phyloP scores from a whole-genome alignment of 164 flowering plant species.

The Brasenia schreberi region DNA sequence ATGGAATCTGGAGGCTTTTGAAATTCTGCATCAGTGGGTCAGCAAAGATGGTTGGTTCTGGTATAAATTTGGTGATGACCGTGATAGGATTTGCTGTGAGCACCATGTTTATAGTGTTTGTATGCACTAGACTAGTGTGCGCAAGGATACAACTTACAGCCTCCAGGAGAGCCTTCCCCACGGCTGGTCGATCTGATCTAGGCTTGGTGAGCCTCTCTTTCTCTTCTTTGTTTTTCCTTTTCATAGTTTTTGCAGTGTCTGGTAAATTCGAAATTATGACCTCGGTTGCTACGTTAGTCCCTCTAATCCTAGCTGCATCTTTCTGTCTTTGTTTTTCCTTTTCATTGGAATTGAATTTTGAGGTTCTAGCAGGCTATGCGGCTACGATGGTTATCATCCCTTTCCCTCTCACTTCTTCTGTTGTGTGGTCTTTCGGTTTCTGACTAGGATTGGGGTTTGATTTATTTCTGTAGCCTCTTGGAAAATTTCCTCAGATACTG shows the following conservation, averaged over 20 bases:
- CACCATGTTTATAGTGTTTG: conserved; percentile 84
- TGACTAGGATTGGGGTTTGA: not conserved
- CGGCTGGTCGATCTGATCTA: conserved; percentile 33
- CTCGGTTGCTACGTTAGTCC: not conserved
- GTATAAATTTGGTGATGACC: conserved; percentile 91
- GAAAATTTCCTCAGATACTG: not conserved
- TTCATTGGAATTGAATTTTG: not conserved
- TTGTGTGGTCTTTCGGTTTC: not conserved
- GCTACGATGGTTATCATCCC: not conserved
- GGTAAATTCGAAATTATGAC: not conserved
- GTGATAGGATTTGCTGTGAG: conserved; percentile 88
- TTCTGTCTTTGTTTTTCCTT: not conserved
- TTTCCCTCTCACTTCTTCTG: not conserved
- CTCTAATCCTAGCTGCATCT: not conserved
- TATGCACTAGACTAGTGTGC: conserved; percentile 75
- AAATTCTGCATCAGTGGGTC: not conserved
- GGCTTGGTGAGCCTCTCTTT: conserved; percentile 11
- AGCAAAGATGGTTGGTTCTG: conserved; percentile 45
- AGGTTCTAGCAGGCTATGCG: not conserved
- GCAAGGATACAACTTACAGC: conserved; percentile 72
- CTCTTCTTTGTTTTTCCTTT: not conserved
- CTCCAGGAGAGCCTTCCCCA: conserved; percentile 49
- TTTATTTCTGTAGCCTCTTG: not conserved
- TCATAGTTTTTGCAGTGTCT: not conserved
- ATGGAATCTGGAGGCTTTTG: not conserved